A percentile compares a stretch with the other conserved stretches of the same genome.
phyloP scores from a whole-genome alignment of 1,139 yeast genomes.

The Kodamaea sp. region DNA sequence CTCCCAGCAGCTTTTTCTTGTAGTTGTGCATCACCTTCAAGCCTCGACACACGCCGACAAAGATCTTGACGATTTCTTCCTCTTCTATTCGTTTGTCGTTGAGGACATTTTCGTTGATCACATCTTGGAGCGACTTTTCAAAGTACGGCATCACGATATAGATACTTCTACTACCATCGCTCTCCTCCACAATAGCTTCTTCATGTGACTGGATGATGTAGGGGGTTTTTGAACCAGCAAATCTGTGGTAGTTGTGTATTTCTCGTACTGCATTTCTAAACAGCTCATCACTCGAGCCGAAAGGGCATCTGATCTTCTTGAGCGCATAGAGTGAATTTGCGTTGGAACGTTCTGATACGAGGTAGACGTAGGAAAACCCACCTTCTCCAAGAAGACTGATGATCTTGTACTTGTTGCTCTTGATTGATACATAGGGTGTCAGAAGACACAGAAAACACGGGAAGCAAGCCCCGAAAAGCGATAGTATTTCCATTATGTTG shows the following conservation, averaged over 20 bases:
- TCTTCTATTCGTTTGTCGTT: slow-evolving; percentile 57
- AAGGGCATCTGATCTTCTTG: slow-evolving; percentile 85
- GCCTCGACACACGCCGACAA: slow-evolving; percentile 74
- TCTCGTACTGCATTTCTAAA: slow-evolving; percentile 69
- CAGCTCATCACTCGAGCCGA: slow-evolving; percentile 70
- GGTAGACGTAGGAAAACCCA: slow-evolving; percentile 85
- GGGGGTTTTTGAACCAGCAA: slow-evolving; percentile 54
- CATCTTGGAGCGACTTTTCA: slow-evolving; percentile 72
- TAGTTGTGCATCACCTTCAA: slow-evolving; percentile 74
- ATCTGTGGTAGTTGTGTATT: slow-evolving; percentile 71
- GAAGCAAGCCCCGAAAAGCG: slow-evolving; percentile 33
- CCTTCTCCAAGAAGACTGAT: slow-evolving; percentile 81
- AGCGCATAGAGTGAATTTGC: slow-evolving; percentile 64
- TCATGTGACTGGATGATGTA: slow-evolving; percentile 71
- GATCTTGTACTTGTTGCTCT: slow-evolving; percentile 55
- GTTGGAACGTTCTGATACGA: slow-evolving; percentile 54
- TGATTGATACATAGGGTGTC: slow-evolving; percentile 52
- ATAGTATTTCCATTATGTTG: slow-evolving; percentile 27
- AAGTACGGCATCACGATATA: slow-evolving; percentile 80
- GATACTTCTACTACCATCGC: slow-evolving; percentile 77
- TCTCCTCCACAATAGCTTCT: slow-evolving; percentile 68
- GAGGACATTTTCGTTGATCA: slow-evolving; percentile 63
- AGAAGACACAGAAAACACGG: slow-evolving; percentile 46
- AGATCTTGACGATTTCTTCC: slow-evolving; percentile 58
- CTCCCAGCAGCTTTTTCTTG: slow-evolving; percentile 29